Base-by-base conservation (phyloP, 805 yeast genomes). In the Pichia cabralensis region DNA sequence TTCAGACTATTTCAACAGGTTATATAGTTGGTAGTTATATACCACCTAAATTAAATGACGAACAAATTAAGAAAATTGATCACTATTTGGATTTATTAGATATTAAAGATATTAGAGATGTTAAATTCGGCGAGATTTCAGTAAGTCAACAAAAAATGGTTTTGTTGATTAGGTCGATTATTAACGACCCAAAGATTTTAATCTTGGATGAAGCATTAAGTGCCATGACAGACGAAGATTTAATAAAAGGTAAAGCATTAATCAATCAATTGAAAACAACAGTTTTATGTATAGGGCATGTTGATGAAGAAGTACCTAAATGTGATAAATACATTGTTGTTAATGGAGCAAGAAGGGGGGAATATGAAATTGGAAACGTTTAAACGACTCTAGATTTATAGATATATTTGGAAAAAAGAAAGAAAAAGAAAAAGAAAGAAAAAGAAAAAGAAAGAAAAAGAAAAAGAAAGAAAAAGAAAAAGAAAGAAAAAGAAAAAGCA, bases 181-280 rank as follows among this genome's bases (percentile, higher is more conserved):
- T 84, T 27, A 84, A 82, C 53, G 62, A 72, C 42, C 98, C 98
- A 1, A 70, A 73, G 31, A 60, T 89, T 1, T 62, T 89, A 34
- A 79, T 89, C 30, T 61, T 89, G 3, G 98, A 89, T 56, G 98
- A 89, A 61, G 94, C 97, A 0, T 74, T 89, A 39, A 82, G 95
- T 16, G 94, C 86, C 12, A 83, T 89, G 92, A 82, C 80, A 26
- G 77, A 74, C 34, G 70, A 65, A 15, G 66, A 71, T 22, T 64
- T 78, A 39, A 62, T 62, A 26, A 64, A 60, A 31, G 80, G 85
- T 35, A 76, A 76, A 45, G 60, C 61, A 22, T 45, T 75, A 6
- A 54, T 74, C 12, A 58, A 69, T 24, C 49, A 60, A 31, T 76
- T 76, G 70, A 43, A 42, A 14, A 82, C 94, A 0, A 77, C 95